Evolutionary conservation across 192 early-diverging fungal species (phyloP), one percentile per base, ranked within the genome.

Genomic region (Coemansia sp.): DNA sequence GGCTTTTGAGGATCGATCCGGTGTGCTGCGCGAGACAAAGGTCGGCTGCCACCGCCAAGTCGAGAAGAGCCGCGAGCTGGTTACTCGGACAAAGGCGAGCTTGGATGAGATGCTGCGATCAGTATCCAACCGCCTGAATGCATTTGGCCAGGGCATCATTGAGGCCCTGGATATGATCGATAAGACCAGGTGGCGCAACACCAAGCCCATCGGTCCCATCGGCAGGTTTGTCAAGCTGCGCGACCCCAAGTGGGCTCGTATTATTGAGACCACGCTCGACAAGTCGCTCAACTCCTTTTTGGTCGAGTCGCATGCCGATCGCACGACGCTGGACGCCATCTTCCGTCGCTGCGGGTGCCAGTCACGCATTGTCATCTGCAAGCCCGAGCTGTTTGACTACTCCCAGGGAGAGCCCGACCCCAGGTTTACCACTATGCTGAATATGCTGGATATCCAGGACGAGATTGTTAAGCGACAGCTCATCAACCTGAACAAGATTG

Each of bases 401-500:
- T 67, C 85, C 2, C 11, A 34, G 16, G 90, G 87, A 26, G 90
- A 93, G 62, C 91, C 92, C 7, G 74, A 79, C 28, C 11, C 59
- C 18, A 10, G 69, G n/a, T 88, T 73, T 59, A 34, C 88, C 33
- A 92, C 91, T 0, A 85, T 92, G 4, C 73, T 92, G 42, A 82
- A 88, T 5, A 83, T 73, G 0, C 65, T 92, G 20, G 65, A 89
- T 5, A 80, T 92, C 57, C 76, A 79, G 23, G 67, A 90, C 45
- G 89, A 93, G 58, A 78, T 86, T 56, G 92, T 92, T 8, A 90
- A 90, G 55, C 87, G 90, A 9, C 83, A 89, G 60, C 74, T 93
- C 36, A 91, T 93, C 65, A 88, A 87, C 24, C 71, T 84, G 26
- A 83, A 82, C 55, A 67, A 69, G 28, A 91, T 92, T 43, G 90